Evolutionary conservation across 306 rosid genomes (phyloP).

Genomic region (Argentina anserina): DNA sequence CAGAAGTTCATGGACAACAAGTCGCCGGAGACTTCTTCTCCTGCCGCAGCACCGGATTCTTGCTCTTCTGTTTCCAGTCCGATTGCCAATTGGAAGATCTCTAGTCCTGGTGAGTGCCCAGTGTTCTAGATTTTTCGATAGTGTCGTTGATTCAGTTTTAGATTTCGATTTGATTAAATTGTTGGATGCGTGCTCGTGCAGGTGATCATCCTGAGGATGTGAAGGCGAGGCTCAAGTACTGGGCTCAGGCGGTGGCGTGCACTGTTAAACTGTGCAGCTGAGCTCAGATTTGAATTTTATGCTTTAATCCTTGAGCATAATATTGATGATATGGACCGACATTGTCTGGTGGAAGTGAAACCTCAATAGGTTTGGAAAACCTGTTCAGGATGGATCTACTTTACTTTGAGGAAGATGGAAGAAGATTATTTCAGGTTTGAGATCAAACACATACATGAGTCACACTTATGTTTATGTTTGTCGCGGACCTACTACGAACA

Average conservation of each 20-base stretch:
- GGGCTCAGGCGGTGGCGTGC: constrained; percentile 95
- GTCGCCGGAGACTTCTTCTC: constrained; percentile 34
- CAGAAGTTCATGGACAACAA: constrained; percentile 61
- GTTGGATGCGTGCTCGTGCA: constrained; percentile 25
- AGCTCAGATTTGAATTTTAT: neutral
- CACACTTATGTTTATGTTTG: constrained; percentile 26
- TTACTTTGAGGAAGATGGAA: constrained; percentile 19
- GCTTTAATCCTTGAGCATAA: neutral
- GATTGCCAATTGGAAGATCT: constrained; percentile 79
- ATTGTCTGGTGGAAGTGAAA: neutral
- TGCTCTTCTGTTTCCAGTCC: constrained; percentile 40
- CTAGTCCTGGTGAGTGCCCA: constrained; percentile 70
- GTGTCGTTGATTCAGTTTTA: neutral
- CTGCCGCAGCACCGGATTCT: constrained; percentile 24
- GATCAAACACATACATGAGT: constrained; percentile 24
- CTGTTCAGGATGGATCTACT: constrained; percentile 28
- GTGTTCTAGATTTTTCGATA: neutral
- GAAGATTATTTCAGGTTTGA: constrained; percentile 49
- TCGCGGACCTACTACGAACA: constrained; percentile 2
- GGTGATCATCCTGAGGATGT: constrained; percentile 95
- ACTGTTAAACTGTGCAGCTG: constrained; percentile 68
- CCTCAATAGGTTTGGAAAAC: constrained; percentile 6
- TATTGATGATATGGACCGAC: neutral
- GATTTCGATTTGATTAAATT: neutral
- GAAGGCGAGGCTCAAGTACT: constrained; percentile 82